Conservation (phyloP, 2,329 filamentous ascomycete species). For the Domatiomyces globalis region DNA sequence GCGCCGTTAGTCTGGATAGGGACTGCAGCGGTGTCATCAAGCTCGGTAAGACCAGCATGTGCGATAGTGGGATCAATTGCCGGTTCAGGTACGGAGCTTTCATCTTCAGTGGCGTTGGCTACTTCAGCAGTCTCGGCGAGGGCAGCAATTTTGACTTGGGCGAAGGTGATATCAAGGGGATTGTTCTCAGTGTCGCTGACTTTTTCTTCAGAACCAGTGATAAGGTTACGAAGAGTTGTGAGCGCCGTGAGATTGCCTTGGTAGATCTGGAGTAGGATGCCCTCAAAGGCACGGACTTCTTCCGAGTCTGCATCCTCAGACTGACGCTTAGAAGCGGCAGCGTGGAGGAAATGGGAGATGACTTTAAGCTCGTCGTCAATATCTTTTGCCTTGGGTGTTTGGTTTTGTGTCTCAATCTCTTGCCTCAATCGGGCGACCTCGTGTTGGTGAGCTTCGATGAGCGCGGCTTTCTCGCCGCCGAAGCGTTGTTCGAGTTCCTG, state of each 20-base stretch:
- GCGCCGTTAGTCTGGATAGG: conserved; percentile 38
- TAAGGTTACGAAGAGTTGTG: conserved; percentile 44
- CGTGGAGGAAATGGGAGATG: conserved; percentile 48
- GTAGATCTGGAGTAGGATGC: conserved; percentile 48
- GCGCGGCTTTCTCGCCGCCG: conserved; percentile 40
- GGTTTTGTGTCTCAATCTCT: conserved; percentile 36
- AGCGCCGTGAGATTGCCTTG: conserved; percentile 48
- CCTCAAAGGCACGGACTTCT: conserved; percentile 50
- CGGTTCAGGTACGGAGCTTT: conserved; percentile 34
- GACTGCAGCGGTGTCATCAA: conserved; percentile 43
- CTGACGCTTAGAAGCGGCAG: conserved; percentile 47
- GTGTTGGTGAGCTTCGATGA: conserved; percentile 41
- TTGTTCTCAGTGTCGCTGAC: conserved; percentile 44
- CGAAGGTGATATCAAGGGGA: conserved; percentile 40
- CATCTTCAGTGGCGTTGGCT: conserved; percentile 14
- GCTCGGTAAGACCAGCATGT: conserved; percentile 47
- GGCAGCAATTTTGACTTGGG: conserved; percentile 38
- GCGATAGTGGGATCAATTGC: conserved; percentile 43
- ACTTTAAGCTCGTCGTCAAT: conserved; percentile 42
- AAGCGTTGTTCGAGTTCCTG: conserved; percentile 44
- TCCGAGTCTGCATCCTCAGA: conserved; percentile 43
- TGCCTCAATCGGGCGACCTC: conserved; percentile 41
- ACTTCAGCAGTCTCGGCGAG: conserved; percentile 27
- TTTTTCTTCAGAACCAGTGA: conserved; percentile 45
- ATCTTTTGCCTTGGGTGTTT: conserved; percentile 32